Percentiles rank a stretch among this genome's conserved stretches.
Conservation (phyloP, 345 rosid species). For the Syzygium jambos region DNA sequence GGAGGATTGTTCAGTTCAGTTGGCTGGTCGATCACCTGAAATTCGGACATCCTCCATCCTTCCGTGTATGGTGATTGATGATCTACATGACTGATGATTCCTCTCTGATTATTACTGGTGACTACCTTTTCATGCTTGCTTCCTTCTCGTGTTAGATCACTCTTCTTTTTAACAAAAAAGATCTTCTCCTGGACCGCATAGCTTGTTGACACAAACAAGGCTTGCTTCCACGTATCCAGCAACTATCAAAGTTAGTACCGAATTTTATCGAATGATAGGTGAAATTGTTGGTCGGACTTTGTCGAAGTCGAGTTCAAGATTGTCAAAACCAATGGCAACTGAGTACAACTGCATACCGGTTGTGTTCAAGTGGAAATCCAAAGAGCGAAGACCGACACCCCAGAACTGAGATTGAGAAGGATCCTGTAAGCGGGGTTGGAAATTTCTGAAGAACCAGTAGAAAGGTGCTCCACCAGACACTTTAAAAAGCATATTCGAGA, state of each 20-base stretch:
- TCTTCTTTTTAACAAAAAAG: neutral
- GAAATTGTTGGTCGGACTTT: neutral
- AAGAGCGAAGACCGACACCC: neutral
- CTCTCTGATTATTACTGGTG: neutral
- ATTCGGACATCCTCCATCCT: neutral
- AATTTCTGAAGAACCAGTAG: neutral
- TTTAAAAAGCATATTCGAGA: neutral
- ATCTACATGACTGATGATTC: neutral
- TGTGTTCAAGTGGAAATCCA: neutral
- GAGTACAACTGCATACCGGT: neutral
- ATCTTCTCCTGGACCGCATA: neutral
- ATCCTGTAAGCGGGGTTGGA: neutral
- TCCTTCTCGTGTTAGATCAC: neutral
- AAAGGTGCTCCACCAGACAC: neutral
- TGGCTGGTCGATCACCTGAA: neutral
- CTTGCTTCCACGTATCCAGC: neutral
- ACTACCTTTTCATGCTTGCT: neutral
- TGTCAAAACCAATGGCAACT: neutral
- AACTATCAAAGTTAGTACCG: neutral
- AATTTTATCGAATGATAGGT: neutral
- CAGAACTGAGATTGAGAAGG: neutral
- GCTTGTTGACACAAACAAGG: neutral
- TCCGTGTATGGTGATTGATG: neutral
- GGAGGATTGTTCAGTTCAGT: neutral
- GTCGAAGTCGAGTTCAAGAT: neutral